phyloP scores from a whole-genome alignment of 2,329 filamentous ascomycete species.

The Cordyceps sp. region DNA sequence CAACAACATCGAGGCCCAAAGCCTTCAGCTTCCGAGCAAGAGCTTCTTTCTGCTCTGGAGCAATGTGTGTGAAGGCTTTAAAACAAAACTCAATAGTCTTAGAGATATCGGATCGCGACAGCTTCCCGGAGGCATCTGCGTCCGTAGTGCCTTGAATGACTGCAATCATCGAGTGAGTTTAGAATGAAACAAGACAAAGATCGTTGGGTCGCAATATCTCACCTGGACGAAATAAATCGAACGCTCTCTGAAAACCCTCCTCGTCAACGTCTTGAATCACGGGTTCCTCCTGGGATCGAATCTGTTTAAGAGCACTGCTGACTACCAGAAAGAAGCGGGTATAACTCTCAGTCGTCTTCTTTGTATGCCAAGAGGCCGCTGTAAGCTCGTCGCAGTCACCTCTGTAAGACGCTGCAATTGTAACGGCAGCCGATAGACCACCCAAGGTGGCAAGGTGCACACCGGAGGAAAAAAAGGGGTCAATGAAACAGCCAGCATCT shows the following conservation, averaged over 20 bases:
- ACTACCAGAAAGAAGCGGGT: conserved; percentile 23
- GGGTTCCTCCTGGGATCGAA: conserved; percentile 18
- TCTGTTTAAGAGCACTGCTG: conserved; percentile 17
- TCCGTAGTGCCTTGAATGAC: too few relatives aligned
- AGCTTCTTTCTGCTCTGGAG: too few relatives aligned
- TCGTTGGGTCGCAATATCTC: too few relatives aligned
- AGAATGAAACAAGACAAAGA: too few relatives aligned
- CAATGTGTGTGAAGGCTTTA: too few relatives aligned
- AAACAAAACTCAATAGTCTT: too few relatives aligned
- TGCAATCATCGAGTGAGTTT: too few relatives aligned
- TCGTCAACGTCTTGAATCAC: conserved; percentile 24
- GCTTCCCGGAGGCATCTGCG: too few relatives aligned
- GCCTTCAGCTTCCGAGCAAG: too few relatives aligned
- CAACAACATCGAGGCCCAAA: too few relatives aligned
- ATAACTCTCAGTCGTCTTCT: conserved; percentile 26
- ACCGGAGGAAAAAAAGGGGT: conserved; percentile 30
- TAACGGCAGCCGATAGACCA: conserved; percentile 26
- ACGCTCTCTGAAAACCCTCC: conserved; percentile 23
- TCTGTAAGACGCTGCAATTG: conserved; percentile 21
- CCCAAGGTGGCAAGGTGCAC: conserved; percentile 25
- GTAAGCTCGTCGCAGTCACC: conserved; percentile 19
- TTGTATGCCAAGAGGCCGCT: conserved; percentile 22
- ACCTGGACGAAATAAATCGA: conserved; percentile 22
- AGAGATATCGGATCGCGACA: too few relatives aligned
- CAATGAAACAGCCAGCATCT: conserved; percentile 31